A percentile compares a stretch with the other conserved stretches of the same genome.
These are phyloP conservation scores for Lathyrus oleraceus DNA, from an alignment of 306 rosid genomes.

Conservation along the genomic window DNA sequence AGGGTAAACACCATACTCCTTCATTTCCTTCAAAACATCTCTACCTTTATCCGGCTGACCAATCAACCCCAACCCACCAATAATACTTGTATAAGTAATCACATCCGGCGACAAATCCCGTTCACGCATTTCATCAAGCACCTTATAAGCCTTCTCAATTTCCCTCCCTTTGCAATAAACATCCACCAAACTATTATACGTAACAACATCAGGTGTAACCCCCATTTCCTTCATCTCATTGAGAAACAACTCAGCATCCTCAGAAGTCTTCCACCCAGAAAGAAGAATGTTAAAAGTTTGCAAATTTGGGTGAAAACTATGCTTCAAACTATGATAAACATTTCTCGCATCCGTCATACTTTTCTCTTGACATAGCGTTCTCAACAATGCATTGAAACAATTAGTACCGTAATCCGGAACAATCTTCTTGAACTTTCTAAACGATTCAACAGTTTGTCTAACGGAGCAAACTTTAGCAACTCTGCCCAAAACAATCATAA, in stretches of 20 bases:
- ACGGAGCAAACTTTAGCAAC: constrained; percentile 82
- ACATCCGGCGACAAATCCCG: constrained; percentile 67
- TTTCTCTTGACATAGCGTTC: constrained; percentile 89
- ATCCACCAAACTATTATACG: constrained; percentile 79
- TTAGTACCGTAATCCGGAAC: constrained; percentile 56
- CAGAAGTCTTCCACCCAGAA: constrained; percentile 82
- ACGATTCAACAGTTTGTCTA: constrained; percentile 76
- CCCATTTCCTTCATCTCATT: constrained; percentile 81
- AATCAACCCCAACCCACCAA: constrained; percentile 85
- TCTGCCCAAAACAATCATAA: constrained; percentile 78
- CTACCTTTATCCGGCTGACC: constrained; percentile 87
- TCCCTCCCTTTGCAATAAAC: constrained; percentile 78
- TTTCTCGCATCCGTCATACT: constrained; percentile 91
- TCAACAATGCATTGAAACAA: constrained; percentile 78
- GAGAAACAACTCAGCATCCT: constrained; percentile 84
- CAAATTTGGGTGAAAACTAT: constrained; percentile 60
- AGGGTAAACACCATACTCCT: constrained; percentile 79
- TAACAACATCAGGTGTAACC: constrained; percentile 71
- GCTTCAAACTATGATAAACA: constrained; percentile 81
- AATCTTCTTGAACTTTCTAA: constrained; percentile 67
- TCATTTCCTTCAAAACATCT: constrained; percentile 80
- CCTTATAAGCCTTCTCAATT: constrained; percentile 66
- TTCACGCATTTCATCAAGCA: constrained; percentile 66
- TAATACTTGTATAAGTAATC: constrained; percentile 67
- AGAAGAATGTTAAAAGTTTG: constrained; percentile 81